phyloP scores from a whole-genome alignment of 1,284 basidiomycete species.

The Athelia psychrophila region DNA sequence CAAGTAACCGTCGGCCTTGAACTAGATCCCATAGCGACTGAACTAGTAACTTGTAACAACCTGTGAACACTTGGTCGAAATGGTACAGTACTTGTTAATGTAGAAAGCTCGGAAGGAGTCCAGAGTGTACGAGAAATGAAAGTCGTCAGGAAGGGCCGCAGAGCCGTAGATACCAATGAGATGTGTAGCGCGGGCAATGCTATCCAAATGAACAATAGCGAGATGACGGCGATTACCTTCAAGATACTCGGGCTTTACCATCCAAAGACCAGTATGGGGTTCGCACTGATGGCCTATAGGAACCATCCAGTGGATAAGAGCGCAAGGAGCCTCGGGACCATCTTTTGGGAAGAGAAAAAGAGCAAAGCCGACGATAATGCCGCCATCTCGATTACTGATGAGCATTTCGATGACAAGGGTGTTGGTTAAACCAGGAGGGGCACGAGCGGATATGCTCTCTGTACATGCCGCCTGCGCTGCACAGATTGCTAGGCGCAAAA shows the following conservation, averaged over 20 bases:
- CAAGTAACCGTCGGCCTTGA: too few species aligned
- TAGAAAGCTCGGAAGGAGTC: conserved; percentile 2
- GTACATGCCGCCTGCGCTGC: conserved; percentile 24
- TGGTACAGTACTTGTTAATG: conserved; percentile 7
- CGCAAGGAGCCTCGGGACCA: conserved; percentile 7
- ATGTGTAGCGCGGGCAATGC: conserved; percentile 2
- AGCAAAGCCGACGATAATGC: background rate
- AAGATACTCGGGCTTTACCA: conserved; percentile 5
- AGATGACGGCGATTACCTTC: background rate
- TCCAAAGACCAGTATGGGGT: conserved; percentile 15
- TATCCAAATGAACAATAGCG: conserved; percentile 1
- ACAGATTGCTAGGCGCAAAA: conserved; percentile 27
- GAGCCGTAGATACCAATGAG: conserved; percentile 1
- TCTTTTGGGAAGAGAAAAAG: conserved; percentile 8
- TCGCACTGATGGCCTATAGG: conserved; percentile 8
- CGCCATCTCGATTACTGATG: background rate
- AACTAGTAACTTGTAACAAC: too few species aligned
- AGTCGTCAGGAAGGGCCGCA: background rate
- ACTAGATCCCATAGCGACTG: too few species aligned
- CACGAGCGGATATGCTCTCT: conserved; percentile 23
- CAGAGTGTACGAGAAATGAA: background rate
- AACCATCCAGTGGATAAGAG: conserved; percentile 14
- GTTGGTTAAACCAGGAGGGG: conserved; percentile 15
- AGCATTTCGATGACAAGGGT: conserved; percentile 16
- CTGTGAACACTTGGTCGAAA: too few species aligned